Conservation (phyloP, 2,329 filamentous ascomycete genomes). For the Calonectria pauciramosa region DNA sequence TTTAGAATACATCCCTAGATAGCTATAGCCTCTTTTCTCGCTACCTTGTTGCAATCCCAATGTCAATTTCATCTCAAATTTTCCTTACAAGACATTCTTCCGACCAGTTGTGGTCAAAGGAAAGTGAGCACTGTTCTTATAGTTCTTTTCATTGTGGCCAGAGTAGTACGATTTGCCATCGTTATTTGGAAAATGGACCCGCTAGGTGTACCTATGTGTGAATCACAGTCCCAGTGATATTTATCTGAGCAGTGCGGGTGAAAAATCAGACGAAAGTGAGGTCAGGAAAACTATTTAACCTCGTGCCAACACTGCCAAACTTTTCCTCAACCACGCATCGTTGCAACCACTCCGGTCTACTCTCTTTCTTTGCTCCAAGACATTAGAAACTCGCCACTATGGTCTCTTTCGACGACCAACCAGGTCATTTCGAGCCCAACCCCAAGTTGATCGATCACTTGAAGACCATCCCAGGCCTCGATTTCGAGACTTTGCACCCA, state of each 20-base stretch:
- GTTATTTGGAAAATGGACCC: neutral
- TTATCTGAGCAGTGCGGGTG: no score
- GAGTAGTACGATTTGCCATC: neutral
- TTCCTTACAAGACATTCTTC: neutral
- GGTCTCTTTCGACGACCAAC: neutral
- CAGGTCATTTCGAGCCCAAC: neutral
- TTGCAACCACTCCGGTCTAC: neutral
- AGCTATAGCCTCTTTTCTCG: no score
- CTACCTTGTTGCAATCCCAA: neutral
- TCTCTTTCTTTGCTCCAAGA: neutral
- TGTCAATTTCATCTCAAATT: neutral
- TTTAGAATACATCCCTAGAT: neutral
- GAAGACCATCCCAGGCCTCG: neutral
- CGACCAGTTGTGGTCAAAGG: neutral
- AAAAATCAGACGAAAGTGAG: neutral
- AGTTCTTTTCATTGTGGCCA: neutral
- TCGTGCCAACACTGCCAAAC: neutral
- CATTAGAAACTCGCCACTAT: neutral
- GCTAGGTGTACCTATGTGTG: neutral
- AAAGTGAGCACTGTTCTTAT: neutral
- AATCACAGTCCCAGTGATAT: neutral
- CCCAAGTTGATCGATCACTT: neutral
- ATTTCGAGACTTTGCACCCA: neutral
- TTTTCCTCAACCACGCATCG: neutral
- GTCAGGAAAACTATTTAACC: neutral